Evolutionary conservation across 805 yeast genomes (phyloP).

Genomic region (Lachancea thermotolerans): DNA sequence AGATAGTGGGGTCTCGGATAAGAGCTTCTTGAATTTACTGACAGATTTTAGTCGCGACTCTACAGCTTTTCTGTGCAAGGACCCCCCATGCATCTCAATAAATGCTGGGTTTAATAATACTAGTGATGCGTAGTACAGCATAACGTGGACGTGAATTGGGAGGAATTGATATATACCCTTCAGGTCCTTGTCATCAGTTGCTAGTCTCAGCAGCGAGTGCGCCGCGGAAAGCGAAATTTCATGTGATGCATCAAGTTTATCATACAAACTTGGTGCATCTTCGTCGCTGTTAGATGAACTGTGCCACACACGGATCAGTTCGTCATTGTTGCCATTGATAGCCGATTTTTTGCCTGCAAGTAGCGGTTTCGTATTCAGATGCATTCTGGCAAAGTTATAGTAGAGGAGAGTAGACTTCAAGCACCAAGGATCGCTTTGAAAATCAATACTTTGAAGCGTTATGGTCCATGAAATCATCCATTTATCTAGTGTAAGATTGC

Average conservation of each 20-base stretch:
- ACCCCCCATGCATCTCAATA: slow-evolving; percentile 16
- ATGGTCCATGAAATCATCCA: slow-evolving; percentile 84
- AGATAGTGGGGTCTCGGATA: slow-evolving; percentile 43
- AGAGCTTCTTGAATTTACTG: slow-evolving; percentile 37
- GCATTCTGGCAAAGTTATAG: slow-evolving; percentile 71
- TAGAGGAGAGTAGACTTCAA: slow-evolving; percentile 63
- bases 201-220: slow-evolving; percentile 51
- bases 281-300: slow-evolving; percentile 3
- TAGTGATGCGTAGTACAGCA: slow-evolving; percentile 62
- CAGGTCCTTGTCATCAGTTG: slow-evolving; percentile 53
- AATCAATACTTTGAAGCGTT: slow-evolving; percentile 49
- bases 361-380: slow-evolving; percentile 41
- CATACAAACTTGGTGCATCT: not conserved
- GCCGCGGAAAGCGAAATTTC: slow-evolving; percentile 59
- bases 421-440: slow-evolving; percentile 49
- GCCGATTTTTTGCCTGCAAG: slow-evolving; percentile 11
- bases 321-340: slow-evolving; percentile 1
- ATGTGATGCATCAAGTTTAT: slow-evolving; percentile 11
- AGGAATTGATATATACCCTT: slow-evolving; percentile 50
- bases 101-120: slow-evolving; percentile 45
- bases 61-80: slow-evolving; percentile 12
- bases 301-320: slow-evolving; percentile 7
- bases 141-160: slow-evolving; percentile 66
- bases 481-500: slow-evolving; percentile 59
- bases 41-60: slow-evolving; percentile 33